Base-by-base conservation (phyloP, 305 asterid species). In the Fraxinus dipetala region DNA sequence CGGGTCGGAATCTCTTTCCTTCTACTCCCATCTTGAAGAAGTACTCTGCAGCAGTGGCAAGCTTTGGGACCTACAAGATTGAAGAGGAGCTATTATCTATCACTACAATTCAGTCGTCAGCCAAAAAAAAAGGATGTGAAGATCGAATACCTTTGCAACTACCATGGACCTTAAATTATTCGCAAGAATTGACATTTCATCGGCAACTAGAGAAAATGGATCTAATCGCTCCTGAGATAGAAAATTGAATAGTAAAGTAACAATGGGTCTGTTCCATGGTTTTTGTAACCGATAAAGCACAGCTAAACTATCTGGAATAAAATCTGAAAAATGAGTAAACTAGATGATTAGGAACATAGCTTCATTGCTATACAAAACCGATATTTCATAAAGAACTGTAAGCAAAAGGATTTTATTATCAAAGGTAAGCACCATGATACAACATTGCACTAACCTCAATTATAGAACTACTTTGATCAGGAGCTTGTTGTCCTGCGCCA, bases 171-270 rank as follows among this genome's bases (percentile, higher is more conserved):
- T 92, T 75, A 96, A 85, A 78, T 95, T 95, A 88, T 92, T 86
- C 3, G 96, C 93, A 45, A 96, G 86, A 88, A 91, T 81, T 22
- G 93, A 93, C 79, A 96, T 81, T 84, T 96, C 99, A 91, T 96
- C 99, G 70, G 99, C 94, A 87, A 96, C 99, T 84, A 96, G 93
- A 72, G 98, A 92, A 88, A 94, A 94, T 30, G 99, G 99, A 84
- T 96, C 98, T 59, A 92, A 78, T 79, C 79, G 92, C 85, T 96
- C 98, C 98, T 96, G 89, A 67, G 74, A 86, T 78, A 75, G 72
- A 72, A 35, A 65, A 22, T 81, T 65, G 11, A 82, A 36, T 34
- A 72, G 56, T 26, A n/a, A 81, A 69, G 32, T 54, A 77, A 78
- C 75, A 51, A 22, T 18, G 14, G 16, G 16, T 43, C 6, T 63